Evolutionary conservation across 768 basidiomycete species (phyloP), one percentile per base, ranked within the genome.

Genomic region (Suillus subluteus): DNA sequence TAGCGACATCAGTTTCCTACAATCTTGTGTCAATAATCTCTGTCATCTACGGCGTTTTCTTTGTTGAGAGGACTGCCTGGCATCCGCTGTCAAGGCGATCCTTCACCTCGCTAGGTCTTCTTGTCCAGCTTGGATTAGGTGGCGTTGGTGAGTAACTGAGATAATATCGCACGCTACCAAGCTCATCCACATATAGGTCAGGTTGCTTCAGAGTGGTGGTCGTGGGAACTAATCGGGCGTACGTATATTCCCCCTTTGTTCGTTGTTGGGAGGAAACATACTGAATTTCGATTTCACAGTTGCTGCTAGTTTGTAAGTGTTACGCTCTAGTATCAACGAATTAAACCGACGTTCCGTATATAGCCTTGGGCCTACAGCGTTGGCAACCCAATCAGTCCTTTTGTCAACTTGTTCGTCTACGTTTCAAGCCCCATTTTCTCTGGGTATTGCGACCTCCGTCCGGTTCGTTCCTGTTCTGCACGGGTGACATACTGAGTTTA

Each of bases 121-220:
- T 98, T 55, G 82, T 90, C 6, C 87, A 86, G 62, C 82, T 98
- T 4, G 96, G 95, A 0, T 70, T 96, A 16, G 93, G 91, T 11
- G 94, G 96, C 30, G 87, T 93, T 12, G 91, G 89, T 83, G 64
- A 58, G 83, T 74, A 41, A 23, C 23, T 35, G 41, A 35, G 12
- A 30, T 7, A 21, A 61, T 48, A 32, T 35, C 32, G 32, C 44
- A 32, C 48, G n/a, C 4, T 44, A 50, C 32, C 4, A 41, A 30
- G 30, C 21, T 58, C 12, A 38, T 56, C 46, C 64, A 40, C 32
- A 30, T 40, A 50, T 67, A 84, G 88, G 89, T 3, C 94, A 95
- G 76, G 89, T 89, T 2, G 94, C 91, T 2, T 88, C 88, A 1
- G 96, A 97, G 77, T 98, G 96, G 96, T 98, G 96, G 96, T 91